Evolutionary conservation across 1,284 basidiomycete species (phyloP).

Genomic region (Cryptococcus maquisensis): DNA sequence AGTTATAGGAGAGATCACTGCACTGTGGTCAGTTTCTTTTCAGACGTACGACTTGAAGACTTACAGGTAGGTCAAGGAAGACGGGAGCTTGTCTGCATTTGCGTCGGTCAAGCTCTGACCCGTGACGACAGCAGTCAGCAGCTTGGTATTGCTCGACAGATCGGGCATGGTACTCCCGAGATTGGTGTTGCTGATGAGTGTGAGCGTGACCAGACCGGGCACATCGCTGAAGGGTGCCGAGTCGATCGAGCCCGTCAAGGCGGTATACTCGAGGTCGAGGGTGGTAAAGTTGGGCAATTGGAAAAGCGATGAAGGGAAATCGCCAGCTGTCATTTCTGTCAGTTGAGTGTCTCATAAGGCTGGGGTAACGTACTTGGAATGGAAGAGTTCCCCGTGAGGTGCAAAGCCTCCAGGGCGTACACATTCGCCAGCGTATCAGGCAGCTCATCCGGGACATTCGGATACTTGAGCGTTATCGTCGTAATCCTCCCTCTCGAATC

Average conservation of each 20-base stretch:
- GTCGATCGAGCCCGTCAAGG: slow-evolving; percentile 31
- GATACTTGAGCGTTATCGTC: slow-evolving; percentile 30
- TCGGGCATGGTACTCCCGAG: slow-evolving; percentile 36
- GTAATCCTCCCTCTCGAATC: slow-evolving; percentile 33
- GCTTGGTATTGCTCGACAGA: slow-evolving; percentile 18
- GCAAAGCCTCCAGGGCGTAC: slow-evolving; percentile 30
- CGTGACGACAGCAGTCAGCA: slow-evolving; percentile 37
- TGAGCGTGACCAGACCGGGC: slow-evolving; percentile 21
- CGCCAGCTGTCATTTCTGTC: slow-evolving; percentile 25
- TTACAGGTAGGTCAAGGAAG: slow-evolving; percentile 37
- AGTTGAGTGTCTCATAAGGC: neutral
- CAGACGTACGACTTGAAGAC: slow-evolving; percentile 9
- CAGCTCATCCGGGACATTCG: slow-evolving; percentile 31
- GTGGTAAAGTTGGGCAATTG: slow-evolving; percentile 25
- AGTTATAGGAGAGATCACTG: slow-evolving; percentile 45
- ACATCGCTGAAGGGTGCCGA: slow-evolving; percentile 21
- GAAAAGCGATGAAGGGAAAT: slow-evolving; percentile 27
- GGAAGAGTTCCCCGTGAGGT: slow-evolving; percentile 37
- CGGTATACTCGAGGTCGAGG: slow-evolving; percentile 41
- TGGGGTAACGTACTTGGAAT: slow-evolving; percentile 33
- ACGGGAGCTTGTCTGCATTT: slow-evolving; percentile 22
- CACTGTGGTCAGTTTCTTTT: slow-evolving; percentile 19
- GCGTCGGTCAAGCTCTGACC: slow-evolving; percentile 24
- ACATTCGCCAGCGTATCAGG: slow-evolving; percentile 33
- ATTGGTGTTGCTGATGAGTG: slow-evolving; percentile 36